Conservation (phyloP, 352 stramenopile genomes). For the Phytophthora fragariae region DNA sequence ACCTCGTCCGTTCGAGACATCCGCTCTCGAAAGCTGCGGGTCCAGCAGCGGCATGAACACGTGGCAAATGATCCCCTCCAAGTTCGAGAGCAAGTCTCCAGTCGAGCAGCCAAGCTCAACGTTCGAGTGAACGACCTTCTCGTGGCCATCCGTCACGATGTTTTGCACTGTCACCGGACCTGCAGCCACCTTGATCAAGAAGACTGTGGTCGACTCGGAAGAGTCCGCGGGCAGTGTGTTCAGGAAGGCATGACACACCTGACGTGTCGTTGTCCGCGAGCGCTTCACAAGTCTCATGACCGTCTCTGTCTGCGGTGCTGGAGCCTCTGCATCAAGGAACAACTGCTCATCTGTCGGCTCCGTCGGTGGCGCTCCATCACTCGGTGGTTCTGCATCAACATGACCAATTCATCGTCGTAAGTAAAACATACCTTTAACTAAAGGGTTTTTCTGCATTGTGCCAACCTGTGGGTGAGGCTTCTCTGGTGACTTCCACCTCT, state of each 20-base stretch:
- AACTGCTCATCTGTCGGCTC: conserved; percentile 78
- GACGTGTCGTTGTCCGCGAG: conserved; percentile 55
- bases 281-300: conserved; percentile 61
- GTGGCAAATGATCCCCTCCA: conserved; percentile 89
- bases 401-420: not conserved
- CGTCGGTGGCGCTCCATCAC: conserved; percentile 12
- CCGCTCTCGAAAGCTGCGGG: conserved; percentile 58
- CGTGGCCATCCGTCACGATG: conserved; percentile 34
- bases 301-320: conserved; percentile 39
- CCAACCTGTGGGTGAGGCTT: conserved; percentile 39
- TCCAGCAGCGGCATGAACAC: conserved; percentile 91
- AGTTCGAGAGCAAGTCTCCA: conserved; percentile 82
- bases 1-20: conserved; percentile 8
- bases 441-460: not conserved
- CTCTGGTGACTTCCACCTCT: conserved; percentile 67
- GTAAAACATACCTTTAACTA: not conserved
- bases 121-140: conserved; percentile 70
- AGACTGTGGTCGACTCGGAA: conserved; percentile 71
- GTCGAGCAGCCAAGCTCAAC: conserved; percentile 91
- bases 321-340: conserved; percentile 58
- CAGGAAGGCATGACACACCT: conserved; percentile 71
- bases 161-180: conserved; percentile 58
- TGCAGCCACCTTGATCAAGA: conserved; percentile 78
- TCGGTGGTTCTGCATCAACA: conserved; percentile 15
- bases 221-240: conserved; percentile 72